phyloP scores from a whole-genome alignment of 2,329 filamentous ascomycete genomes.

The Huntiella savannae region DNA sequence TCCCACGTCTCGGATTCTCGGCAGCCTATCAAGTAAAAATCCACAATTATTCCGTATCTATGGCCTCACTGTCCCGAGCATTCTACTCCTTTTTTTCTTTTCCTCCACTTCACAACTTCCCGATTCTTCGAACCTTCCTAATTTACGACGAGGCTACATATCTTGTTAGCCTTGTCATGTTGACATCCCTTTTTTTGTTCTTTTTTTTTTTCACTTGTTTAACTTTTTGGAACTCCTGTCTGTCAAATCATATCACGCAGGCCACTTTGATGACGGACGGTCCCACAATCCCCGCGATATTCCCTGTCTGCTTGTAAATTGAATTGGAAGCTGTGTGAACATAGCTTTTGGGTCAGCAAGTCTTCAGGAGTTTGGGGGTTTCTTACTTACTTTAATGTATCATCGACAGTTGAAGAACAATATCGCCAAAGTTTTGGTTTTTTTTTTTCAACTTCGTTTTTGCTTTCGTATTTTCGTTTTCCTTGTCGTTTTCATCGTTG shows the following conservation, averaged over 20 bases:
- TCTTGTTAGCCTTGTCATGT: background rate
- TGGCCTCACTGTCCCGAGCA: background rate
- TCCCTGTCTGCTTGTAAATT: too few relatives aligned
- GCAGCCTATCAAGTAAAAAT: background rate
- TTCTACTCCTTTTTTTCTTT: background rate
- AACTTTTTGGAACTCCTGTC: background rate
- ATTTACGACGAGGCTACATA: background rate
- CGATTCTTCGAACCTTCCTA: background rate
- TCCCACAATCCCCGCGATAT: too few relatives aligned
- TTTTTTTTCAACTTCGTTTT: too few relatives aligned
- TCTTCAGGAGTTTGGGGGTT: too few relatives aligned
- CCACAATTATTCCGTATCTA: background rate
- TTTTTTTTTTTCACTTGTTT: background rate
- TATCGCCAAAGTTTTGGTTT: too few relatives aligned
- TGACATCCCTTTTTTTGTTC: background rate
- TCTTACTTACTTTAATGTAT: too few relatives aligned
- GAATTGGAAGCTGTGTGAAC: too few relatives aligned
- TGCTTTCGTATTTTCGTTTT: too few relatives aligned
- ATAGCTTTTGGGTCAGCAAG: too few relatives aligned
- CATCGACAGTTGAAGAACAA: too few relatives aligned
- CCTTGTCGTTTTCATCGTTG: too few relatives aligned
- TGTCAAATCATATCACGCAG: background rate
- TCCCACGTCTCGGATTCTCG: conserved; percentile 8
- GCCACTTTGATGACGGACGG: too few relatives aligned
- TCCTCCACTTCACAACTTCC: background rate